Evolutionary conservation across 2,329 filamentous ascomycete genomes (phyloP), one percentile per base, ranked within the genome.

Genomic region (Trichoderma sp.): DNA sequence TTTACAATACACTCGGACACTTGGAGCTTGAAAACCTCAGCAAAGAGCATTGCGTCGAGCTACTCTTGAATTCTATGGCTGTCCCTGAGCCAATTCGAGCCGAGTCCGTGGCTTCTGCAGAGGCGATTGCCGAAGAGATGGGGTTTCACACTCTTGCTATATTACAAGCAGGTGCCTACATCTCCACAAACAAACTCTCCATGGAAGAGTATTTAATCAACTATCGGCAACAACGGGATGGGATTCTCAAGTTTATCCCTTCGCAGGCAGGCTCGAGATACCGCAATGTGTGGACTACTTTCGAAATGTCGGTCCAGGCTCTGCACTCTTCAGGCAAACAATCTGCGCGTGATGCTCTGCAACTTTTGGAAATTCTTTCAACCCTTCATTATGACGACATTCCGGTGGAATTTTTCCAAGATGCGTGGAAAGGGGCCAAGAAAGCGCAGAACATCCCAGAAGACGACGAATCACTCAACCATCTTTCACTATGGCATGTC

Each of bases 141-240:
- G 57, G 65, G 25, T 67, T 61, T 9, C 65, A 67, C 35, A 67
- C 65, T 9, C 56, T 67, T 53, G 65, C 65, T 4, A 32, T 67
- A 13, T 15, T 67, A 12, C 56, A 67, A 34, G 65, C 65, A 15
- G 65, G 57, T 3, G 57, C 65, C 2, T 67, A 61, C 13, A 54
- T 67, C 2, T 34, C 34, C 2, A 13, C 32, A 13, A 48, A 19
- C 15, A 1, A 19, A 17, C 42, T 57, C 6, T 48, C 56, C 8
- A 54, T 67, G 56, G 34, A 29, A 4, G 25, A 60, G 13, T 67
- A 67, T 56, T 17, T 48, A 17, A 54, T 5, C 19, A 9, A 45
- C 8, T 67, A 34, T 15, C 56, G 45, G 13, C 22, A 56, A 13
- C 65, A 61, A 7, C 25, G 12, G 1, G 65, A 61, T 1, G 10